Evolutionary conservation across 805 yeast species (phyloP), one percentile per base, ranked within the genome.

Genomic region (Kuraishia cidri): DNA sequence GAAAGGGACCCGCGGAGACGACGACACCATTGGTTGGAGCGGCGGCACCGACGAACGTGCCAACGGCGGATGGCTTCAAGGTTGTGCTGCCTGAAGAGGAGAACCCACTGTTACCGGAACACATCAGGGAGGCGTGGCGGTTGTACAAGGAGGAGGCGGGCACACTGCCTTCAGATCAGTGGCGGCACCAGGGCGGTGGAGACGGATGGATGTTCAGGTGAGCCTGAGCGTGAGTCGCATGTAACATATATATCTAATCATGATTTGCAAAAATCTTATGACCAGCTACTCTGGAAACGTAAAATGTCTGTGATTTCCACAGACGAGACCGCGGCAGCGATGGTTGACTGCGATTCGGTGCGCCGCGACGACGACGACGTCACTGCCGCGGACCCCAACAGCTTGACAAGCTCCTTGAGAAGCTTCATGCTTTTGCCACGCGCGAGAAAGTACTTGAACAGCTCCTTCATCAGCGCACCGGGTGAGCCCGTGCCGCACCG

Each of bases 101-200:
- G 26, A 65, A 65, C 30, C 95, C 95, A 1, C 52, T 88, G 29
- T 63, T 74, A 22, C 95, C 97, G 0, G 87, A 83, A 38, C 94
- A 88, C 48, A 66, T 88, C 19, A 58, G 94, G 32, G 95, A 86
- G 45, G 96, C 96, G 1, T 84, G 94, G 90, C 63, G 94, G 43
- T 52, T 81, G 30, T 81, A 78, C 43, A 75, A 72, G 42, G 41
- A 67, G 27, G 95, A 87, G 46, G 73, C 69, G 32, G 76, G 79
- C 21, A 69, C 76, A 3, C 68, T 75, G 2, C 75, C 82, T 5
- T 42, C 40, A 26, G 69, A 79, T 2, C 72, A 74, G 33, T 81
- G 88, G 85, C 63, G 88, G 36, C 54, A 66, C 6, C 84, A 80
- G 47, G 85, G 85, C 10, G 79, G 79, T 4, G 73, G 78, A 2